phyloP scores from a whole-genome alignment of 495 filamentous ascomycete genomes.

The Lindgomyces ingoldianus region DNA sequence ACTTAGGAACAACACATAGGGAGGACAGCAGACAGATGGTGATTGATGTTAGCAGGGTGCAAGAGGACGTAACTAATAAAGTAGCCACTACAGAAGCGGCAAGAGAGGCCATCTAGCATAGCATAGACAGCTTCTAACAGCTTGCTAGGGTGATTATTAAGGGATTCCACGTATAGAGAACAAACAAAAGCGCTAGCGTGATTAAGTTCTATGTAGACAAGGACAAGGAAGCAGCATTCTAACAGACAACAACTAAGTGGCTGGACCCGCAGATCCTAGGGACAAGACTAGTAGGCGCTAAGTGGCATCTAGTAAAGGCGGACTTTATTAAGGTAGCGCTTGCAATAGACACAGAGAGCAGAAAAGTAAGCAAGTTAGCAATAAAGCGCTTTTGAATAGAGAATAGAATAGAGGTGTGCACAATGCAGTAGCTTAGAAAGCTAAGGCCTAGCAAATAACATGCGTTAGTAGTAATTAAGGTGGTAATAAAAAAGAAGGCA shows the following conservation, averaged over 20 bases:
- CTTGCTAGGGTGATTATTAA: slow-evolving; percentile 8
- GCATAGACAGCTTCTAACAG: slow-evolving; percentile 10
- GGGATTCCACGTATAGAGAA: slow-evolving; percentile 14
- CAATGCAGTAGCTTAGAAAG: neutral
- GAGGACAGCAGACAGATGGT: neutral
- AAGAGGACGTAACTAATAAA: neutral
- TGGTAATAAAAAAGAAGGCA: slow-evolving; percentile 23
- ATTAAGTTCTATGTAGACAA: slow-evolving; percentile 21
- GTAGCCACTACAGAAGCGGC: slow-evolving; percentile 14
- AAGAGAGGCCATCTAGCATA: slow-evolving; percentile 8
- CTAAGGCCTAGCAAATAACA: slow-evolving; percentile 27
- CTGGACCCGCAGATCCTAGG: slow-evolving; percentile 11
- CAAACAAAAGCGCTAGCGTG: slow-evolving; percentile 13
- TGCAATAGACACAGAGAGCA: neutral
- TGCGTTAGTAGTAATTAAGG: slow-evolving; percentile 27
- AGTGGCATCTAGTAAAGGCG: slow-evolving; percentile 15
- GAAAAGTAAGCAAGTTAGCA: slow-evolving; percentile 1
- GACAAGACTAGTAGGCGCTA: slow-evolving; percentile 9
- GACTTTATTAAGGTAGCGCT: neutral
- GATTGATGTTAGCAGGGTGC: slow-evolving; percentile 6
- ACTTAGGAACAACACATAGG: neutral
- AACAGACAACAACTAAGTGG: slow-evolving; percentile 23
- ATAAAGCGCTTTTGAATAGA: neutral
- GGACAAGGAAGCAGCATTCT: slow-evolving; percentile 23
- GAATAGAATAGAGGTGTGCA: slow-evolving; percentile 2